Conservation (phyloP, 148 eudicot species). For the Camellia japonica region DNA sequence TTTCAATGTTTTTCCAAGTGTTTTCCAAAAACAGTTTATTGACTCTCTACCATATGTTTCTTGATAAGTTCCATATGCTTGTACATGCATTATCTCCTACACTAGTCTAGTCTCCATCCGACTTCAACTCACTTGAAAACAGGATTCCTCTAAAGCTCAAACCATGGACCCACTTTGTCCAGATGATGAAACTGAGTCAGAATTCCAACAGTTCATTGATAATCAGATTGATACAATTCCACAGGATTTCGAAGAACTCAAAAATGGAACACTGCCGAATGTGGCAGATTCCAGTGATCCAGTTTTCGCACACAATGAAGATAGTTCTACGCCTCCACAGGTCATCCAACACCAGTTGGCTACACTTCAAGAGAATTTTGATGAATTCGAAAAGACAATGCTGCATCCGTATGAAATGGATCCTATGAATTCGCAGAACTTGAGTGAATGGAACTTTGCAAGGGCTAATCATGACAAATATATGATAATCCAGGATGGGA, state of each 20-base stretch:
- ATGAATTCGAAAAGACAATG: slow-evolving; percentile 12
- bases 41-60: neutral
- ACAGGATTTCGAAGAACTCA: neutral
- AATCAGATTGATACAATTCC: neutral
- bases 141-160: neutral
- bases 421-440: neutral
- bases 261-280: neutral
- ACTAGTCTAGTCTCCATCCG: neutral
- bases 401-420: neutral
- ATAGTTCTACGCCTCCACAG: neutral
- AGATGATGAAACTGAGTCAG: neutral
- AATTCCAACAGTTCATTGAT: slow-evolving; percentile 10
- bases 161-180: neutral
- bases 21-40: too few relatives aligned
- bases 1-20: too few relatives aligned
- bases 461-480: neutral
- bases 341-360: neutral
- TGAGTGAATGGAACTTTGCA: neutral
- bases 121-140: neutral
- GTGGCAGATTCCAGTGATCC: neutral
- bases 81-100: neutral
- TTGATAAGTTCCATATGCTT: neutral
- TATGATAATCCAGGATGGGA: neutral
- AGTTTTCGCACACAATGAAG: neutral
- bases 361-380: neutral